phyloP scores from a whole-genome alignment of 257 asterid genomes.

The Agastache rugosa region DNA sequence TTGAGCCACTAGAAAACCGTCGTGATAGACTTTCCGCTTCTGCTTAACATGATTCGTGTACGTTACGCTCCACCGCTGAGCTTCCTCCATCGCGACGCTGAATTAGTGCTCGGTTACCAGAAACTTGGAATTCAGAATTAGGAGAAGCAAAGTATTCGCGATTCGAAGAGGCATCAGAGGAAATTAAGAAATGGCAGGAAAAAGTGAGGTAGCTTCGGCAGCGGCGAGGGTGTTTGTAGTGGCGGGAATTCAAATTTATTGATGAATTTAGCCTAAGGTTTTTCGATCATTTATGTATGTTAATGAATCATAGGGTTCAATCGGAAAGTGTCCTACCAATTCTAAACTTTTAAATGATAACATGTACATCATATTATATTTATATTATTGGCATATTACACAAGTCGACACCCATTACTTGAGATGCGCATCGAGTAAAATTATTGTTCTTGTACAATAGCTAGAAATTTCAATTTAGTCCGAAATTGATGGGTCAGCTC shows the following conservation, averaged over 20 bases:
- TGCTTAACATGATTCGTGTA: conserved; percentile 89
- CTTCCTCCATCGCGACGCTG: conserved; percentile 55
- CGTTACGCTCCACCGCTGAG: conserved; percentile 79
- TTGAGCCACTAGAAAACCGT: conserved; percentile 75
- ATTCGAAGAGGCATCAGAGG: background rate
- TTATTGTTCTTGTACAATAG: no score
- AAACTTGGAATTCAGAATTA: background rate
- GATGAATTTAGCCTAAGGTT: no score
- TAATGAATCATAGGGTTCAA: no score
- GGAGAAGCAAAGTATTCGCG: background rate
- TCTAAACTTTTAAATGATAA: no score
- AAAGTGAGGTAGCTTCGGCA: background rate
- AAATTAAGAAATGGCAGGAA: background rate
- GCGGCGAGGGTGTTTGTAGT: background rate
- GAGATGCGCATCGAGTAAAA: no score
- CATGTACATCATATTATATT: no score
- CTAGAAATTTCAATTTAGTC: no score
- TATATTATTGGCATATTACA: no score
- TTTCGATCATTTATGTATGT: no score
- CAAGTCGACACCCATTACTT: no score
- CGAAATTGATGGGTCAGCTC: no score
- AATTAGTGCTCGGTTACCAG: conserved; percentile 2
- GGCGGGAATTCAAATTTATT: conserved; percentile 46
- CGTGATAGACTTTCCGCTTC: conserved; percentile 89
- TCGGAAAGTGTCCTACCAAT: no score